A percentile compares a stretch with the other conserved stretches of the same genome.
Conservation (phyloP, 225 moss, liverwort and hornwort species). For the Polytrichum formosum region DNA sequence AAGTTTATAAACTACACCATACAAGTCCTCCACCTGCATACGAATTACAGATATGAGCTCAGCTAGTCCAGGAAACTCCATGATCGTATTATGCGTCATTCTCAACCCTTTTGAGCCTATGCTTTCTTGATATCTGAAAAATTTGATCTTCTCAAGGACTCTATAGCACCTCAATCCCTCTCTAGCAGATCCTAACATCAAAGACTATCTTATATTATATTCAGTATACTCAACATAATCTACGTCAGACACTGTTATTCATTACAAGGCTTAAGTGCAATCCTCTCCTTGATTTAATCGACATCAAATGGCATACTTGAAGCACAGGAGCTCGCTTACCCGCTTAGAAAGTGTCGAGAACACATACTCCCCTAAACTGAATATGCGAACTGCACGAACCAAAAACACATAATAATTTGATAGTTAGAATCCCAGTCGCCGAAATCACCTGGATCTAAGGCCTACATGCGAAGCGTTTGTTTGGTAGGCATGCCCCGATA, state of each 20-base stretch:
- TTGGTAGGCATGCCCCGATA: too few species aligned
- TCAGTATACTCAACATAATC: too few species aligned
- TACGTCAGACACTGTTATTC: too few species aligned
- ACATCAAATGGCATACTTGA: neutral
- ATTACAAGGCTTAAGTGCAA: too few species aligned
- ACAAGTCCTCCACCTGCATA: slow-evolving; percentile 44
- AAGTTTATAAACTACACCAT: slow-evolving; percentile 38
- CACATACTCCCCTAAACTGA: slow-evolving; percentile 47
- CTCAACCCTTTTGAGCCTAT: neutral
- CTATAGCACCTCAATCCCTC: too few species aligned
- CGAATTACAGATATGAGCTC: slow-evolving; percentile 2
- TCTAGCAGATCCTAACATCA: too few species aligned
- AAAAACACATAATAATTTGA: neutral
- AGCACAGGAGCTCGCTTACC: slow-evolving; percentile 14
- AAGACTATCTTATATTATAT: too few species aligned
- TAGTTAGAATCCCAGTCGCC: too few species aligned
- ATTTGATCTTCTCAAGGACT: too few species aligned
- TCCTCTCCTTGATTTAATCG: neutral
- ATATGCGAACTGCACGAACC: slow-evolving; percentile 34
- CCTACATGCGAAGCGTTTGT: too few species aligned
- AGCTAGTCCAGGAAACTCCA: too few species aligned
- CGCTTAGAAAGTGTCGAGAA: slow-evolving; percentile 43
- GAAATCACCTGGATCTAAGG: too few species aligned
- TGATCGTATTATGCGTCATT: neutral
- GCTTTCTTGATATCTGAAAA: neutral